Evolutionary conservation across 768 basidiomycete genomes (phyloP), one percentile per base, ranked within the genome.

Genomic region (Mycena kentingensis): DNA sequence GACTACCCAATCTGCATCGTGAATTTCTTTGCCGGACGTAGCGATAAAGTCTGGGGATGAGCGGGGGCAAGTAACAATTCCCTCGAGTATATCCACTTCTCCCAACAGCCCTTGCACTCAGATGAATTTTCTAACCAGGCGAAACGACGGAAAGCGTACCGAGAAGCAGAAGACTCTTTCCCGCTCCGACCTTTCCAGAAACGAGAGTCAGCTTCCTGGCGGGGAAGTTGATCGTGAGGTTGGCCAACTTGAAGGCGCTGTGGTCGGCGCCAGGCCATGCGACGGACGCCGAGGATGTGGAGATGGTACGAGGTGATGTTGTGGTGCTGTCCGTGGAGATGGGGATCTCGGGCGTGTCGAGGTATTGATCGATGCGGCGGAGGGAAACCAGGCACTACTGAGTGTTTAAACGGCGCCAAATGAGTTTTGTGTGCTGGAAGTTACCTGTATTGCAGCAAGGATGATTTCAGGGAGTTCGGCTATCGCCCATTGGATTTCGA

Each of bases 121-220:
- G 21, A 26, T 18, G 31, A 25, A 39, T 22, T 26, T 21, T 19
- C 24, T 15, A 31, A n/a, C 43, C 5, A 5, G 8, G 35, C 15
- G 7, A 42, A 43, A 16, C 15, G 22, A 22, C n/a, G n/a, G n/a
- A n/a, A n/a, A n/a, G 58, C 63, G 16, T 57, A 79, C 88, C 78
- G 27, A 88, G 74, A 16, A 95, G 70, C 25, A 96, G 65, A 5
- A 97, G 71, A 0, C 90, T 90, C 71, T 96, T 97, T 27, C 93
- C 93, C n/a, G 88, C 88, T 5, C 92, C 93, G 11, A 96, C 74
- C 63, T 92, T 90, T 2, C 93, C 93, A 63, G 91, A 94, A 18
- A 97, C 79, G 13, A 97, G 75, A 2, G 88, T 85, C 24, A 95
- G 73, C 66, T 89, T 80, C n/a, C 89, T 89, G 8, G 72, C 66